Percentiles rank a stretch among this genome's conserved stretches.
Conservation (phyloP, 1,284 basidiomycete genomes). For the Hortiboletus rubellus region DNA sequence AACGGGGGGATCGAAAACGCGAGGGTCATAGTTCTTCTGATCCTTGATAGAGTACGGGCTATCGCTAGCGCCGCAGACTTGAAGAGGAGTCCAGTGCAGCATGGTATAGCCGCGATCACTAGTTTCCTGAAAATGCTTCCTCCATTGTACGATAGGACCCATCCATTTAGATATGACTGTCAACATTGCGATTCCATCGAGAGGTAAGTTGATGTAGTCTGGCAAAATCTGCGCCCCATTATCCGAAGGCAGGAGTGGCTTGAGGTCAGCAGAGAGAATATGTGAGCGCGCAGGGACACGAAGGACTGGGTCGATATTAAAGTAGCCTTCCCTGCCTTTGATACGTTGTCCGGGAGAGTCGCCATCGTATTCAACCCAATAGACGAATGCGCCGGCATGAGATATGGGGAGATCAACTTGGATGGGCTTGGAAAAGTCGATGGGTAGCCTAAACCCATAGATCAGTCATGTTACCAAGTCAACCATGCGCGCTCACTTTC, state of each 20-base stretch:
- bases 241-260: constrained; percentile 49
- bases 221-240: constrained; percentile 51
- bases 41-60: constrained; percentile 92
- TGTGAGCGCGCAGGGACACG: constrained; percentile 67
- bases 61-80: constrained; percentile 83
- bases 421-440: constrained; percentile 83
- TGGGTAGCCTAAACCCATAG: constrained; percentile 59
- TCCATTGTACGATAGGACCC: constrained; percentile 80
- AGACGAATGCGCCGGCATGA: constrained; percentile 91
- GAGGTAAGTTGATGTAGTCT: constrained; percentile 64
- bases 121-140: constrained; percentile 76
- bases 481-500: constrained; percentile 53
- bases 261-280: constrained; percentile 62
- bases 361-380: constrained; percentile 89
- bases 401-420: constrained; percentile 93
- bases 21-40: constrained; percentile 79
- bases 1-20: constrained; percentile 57
- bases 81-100: constrained; percentile 93
- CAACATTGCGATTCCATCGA: constrained; percentile 84
- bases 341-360: constrained; percentile 56
- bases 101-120: constrained; percentile 91
- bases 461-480: constrained; percentile 10
- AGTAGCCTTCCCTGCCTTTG: constrained; percentile 86
- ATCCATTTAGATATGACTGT: constrained; percentile 97
- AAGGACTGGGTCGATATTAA: constrained; percentile 92